Base-by-base conservation (phyloP, 2,329 filamentous ascomycete species). In the Epichloe typhina region DNA sequence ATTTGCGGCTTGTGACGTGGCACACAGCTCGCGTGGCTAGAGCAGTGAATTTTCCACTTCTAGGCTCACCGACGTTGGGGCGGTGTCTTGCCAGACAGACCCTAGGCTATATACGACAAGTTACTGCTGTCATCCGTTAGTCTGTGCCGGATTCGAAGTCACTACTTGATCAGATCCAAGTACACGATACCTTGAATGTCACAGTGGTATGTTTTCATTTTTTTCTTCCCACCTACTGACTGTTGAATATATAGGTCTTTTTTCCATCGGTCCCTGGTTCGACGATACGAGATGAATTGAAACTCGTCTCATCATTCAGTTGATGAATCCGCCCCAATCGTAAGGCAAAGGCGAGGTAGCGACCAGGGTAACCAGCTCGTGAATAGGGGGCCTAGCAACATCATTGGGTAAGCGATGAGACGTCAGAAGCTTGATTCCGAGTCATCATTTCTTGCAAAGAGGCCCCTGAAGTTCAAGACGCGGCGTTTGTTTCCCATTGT, bases 1-100 rank as follows among this genome's bases (percentile, higher is more conserved):
- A 43, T 40, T 49, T 57, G 50, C 47, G 47, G 55, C 47, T 53
- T 53, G 49, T 69, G 69, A 72, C 70, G 70, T 72, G 70, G 69
- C 70, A 69, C 70, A 69, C 54, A 51, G 59, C 53, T 57, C 57
- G 55, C 62, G 62, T 64, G 61, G 64, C 64, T 64, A 61, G 55
- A 55, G 54, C 55, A 15, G n/a, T 38, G 35, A 45, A 40, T 19
- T 39, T 46, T 33, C 53, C 54, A 55, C 58, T 55, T 51, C 50
- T 50, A 52, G 47, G 50, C 53, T 53, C 39, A 50, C 43, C 47
- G 50, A 50, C 43, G 40, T 44, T 55, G 57, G 57, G 57, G 54
- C 56, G 56, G 51, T 53, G 50, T 26, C 31, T 44, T 44, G 19
- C 40, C 15, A 50, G 37, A 35, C 12, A 39, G 41, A 41, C 46